A percentile compares a stretch with the other conserved stretches of the same genome.
phyloP scores from a whole-genome alignment of 106 monocot species.

The Dioscorea zingiberensis region DNA sequence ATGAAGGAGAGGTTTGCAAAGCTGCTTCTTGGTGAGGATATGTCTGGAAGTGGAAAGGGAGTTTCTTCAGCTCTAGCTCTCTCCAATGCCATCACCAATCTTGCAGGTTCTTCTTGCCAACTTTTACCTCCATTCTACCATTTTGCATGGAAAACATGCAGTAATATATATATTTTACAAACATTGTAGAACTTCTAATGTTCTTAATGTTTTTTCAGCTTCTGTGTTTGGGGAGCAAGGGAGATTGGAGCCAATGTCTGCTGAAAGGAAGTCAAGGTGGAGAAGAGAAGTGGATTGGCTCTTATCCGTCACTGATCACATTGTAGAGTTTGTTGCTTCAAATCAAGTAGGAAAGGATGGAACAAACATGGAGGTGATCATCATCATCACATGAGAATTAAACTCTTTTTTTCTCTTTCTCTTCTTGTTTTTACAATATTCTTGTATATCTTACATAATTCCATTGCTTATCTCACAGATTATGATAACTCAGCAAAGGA shows the following conservation, averaged over 20 bases:
- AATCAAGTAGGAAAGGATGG: constrained; percentile 60
- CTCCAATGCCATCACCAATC: constrained; percentile 55
- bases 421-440: no score
- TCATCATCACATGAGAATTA: no score
- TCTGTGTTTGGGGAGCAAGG: constrained; percentile 80
- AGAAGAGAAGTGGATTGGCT: constrained; percentile 79
- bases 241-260: constrained; percentile 70
- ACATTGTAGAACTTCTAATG: no score
- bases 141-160: no score
- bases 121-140: no score
- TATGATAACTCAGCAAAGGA: constrained; percentile 67
- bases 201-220: no score
- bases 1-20: constrained; percentile 51
- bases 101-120: constrained; percentile 38
- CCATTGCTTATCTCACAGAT: constrained; percentile 25
- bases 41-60: constrained; percentile 57
- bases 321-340: constrained; percentile 74
- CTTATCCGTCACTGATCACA: constrained; percentile 76
- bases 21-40: constrained; percentile 58
- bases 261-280: constrained; percentile 68
- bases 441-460: no score
- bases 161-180: no score
- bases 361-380: constrained; percentile 54
- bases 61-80: constrained; percentile 59
- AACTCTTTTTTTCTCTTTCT: no score